These are phyloP conservation scores for Zoysia pacifica DNA, from an alignment of 176 grass and related monocot species.

Conservation along the genomic window DNA sequence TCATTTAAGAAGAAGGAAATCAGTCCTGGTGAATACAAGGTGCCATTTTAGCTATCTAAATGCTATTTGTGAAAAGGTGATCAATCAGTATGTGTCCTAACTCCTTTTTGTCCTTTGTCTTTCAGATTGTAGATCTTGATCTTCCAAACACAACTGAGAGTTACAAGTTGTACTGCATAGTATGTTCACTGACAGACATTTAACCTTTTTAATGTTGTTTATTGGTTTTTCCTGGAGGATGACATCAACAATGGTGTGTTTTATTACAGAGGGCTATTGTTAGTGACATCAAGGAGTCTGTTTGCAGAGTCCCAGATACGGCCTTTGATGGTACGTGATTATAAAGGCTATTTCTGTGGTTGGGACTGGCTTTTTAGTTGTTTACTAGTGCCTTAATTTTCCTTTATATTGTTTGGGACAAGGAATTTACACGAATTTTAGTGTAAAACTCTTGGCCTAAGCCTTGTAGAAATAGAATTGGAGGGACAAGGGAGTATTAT, in stretches of 20 bases:
- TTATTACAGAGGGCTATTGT: conserved; percentile 85
- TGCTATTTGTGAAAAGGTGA: not conserved
- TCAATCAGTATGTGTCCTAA: conserved; percentile 12
- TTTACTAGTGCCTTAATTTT: not conserved
- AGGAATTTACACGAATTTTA: not conserved
- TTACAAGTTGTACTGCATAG: conserved; percentile 89
- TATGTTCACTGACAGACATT: conserved; percentile 47
- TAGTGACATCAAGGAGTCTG: conserved; percentile 94
- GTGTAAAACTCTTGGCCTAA: not conserved
- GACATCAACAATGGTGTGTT: conserved; percentile 22
- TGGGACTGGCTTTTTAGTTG: conserved; percentile 5
- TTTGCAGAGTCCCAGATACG: conserved; percentile 94
- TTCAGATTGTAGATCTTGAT: conserved; percentile 85
- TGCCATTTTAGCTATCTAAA: conserved; percentile 35
- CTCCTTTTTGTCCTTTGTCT: conserved; percentile 27
- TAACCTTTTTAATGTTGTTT: conserved; percentile 20
- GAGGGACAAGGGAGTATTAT: not conserved
- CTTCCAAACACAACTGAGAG: conserved; percentile 90
- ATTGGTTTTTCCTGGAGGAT: conserved; percentile 23
- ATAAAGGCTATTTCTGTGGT: conserved; percentile 22
- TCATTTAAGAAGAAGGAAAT: conserved; percentile 97
- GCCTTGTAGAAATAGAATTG: not conserved
- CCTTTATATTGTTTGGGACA: not conserved
- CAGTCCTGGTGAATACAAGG: conserved; percentile 86
- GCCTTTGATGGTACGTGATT: conserved; percentile 82